These are phyloP conservation scores for Chamaecrista fasciculata DNA, from an alignment of 306 rosid species.

Conservation along the genomic window DNA sequence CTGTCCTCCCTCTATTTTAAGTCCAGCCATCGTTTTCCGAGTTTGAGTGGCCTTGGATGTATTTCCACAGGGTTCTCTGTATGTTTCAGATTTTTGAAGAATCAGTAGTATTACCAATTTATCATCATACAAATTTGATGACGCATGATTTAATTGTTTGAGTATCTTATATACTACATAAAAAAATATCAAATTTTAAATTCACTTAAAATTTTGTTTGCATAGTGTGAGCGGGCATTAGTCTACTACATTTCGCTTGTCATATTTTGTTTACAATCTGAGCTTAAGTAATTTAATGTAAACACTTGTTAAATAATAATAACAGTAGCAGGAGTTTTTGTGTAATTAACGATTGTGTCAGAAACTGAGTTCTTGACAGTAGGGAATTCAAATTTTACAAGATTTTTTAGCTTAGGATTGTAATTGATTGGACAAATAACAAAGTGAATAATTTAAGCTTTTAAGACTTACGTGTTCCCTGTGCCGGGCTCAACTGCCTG, in stretches of 20 bases:
- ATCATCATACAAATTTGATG: not conserved
- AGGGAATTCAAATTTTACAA: not conserved
- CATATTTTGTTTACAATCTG: not conserved
- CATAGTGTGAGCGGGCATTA: not conserved
- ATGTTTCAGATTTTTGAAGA: not conserved
- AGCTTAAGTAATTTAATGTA: too few relatives aligned
- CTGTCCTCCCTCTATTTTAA: not conserved
- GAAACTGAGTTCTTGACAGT: not conserved
- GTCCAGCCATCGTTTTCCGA: not conserved
- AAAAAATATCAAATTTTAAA: not conserved
- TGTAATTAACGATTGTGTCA: too few relatives aligned
- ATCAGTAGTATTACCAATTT: not conserved
- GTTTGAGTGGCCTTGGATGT: not conserved
- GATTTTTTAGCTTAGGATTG: not conserved
- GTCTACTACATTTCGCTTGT: not conserved
- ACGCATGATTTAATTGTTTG: not conserved
- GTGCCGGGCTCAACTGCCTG: not conserved
- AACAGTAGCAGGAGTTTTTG: too few relatives aligned
- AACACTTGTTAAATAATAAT: too few relatives aligned
- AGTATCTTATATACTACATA: too few relatives aligned
- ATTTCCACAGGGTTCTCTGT: too few relatives aligned
- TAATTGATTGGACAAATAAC: not conserved
- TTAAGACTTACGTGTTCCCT: not conserved
- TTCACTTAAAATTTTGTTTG: not conserved
- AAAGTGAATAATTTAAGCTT: not conserved